A percentile compares a stretch with the other conserved stretches of the same genome.
phyloP scores from a whole-genome alignment of 805 yeast genomes.

The Lipomyces sp. region DNA sequence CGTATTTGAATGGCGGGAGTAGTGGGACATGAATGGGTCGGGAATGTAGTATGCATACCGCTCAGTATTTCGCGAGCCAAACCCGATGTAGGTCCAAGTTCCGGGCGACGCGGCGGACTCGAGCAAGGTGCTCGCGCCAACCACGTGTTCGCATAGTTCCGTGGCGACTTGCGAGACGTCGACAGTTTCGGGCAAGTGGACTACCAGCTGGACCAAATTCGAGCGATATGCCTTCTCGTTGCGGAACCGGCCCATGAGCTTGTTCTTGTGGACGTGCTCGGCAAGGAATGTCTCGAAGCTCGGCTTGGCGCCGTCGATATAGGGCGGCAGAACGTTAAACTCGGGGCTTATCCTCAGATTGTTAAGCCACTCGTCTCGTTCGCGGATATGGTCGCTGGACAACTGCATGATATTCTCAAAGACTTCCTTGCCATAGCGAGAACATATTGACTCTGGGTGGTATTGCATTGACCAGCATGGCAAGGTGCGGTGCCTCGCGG shows the following conservation, averaged over 20 bases:
- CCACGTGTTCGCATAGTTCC: slow-evolving; percentile 8
- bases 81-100: slow-evolving; percentile 79
- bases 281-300: too few relatives aligned
- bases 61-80: not conserved
- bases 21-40: slow-evolving; percentile 6
- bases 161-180: slow-evolving; percentile 3
- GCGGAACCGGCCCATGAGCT: not conserved
- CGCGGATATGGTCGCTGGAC: not conserved
- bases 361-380: not conserved
- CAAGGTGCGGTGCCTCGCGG: slow-evolving; percentile 53
- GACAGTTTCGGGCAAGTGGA: slow-evolving; percentile 1
- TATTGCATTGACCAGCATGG: slow-evolving; percentile 95
- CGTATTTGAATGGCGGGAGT: not conserved
- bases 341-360: too few relatives aligned
- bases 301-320: too few relatives aligned
- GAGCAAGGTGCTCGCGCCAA: slow-evolving; percentile 39
- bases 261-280: too few relatives aligned
- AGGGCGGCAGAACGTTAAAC: too few relatives aligned
- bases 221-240: not conserved
- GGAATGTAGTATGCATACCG: slow-evolving; percentile 12
- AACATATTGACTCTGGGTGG: slow-evolving; percentile 94
- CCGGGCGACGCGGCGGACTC: slow-evolving; percentile 86
- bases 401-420: slow-evolving; percentile 10
- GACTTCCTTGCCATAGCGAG: slow-evolving; percentile 53
- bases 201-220: not conserved